Conservation (phyloP, 164 flowering plant species). For the Hamamelis virginiana region DNA sequence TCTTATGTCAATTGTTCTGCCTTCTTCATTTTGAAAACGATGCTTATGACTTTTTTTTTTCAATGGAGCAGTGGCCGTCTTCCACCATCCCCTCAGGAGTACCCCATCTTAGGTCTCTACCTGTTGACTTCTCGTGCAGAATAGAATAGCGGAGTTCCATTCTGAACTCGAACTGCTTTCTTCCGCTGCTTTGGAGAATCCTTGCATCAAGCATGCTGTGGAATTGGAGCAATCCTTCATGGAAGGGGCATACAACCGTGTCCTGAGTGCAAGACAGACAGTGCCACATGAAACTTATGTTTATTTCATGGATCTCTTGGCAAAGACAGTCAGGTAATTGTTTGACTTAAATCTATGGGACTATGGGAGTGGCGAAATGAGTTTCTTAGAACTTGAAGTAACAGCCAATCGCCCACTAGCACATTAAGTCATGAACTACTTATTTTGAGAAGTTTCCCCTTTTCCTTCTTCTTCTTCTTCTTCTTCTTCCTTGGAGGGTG, state of each 20-base stretch:
- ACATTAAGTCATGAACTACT: too few species aligned
- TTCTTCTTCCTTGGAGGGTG: too few species aligned
- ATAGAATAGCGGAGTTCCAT: slow-evolving; percentile 90
- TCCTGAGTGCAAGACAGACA: slow-evolving; percentile 70
- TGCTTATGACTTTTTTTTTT: slow-evolving; percentile 5
- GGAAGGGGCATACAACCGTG: slow-evolving; percentile 96
- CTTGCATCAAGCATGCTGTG: slow-evolving; percentile 88
- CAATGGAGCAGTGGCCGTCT: slow-evolving; percentile 61
- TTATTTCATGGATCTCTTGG: slow-evolving; percentile 80
- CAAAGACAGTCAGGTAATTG: slow-evolving; percentile 78
- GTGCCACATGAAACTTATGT: slow-evolving; percentile 80
- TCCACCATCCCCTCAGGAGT: slow-evolving; percentile 74
- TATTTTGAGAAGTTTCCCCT: too few species aligned
- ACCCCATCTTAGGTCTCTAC: slow-evolving; percentile 81
- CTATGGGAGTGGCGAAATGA: too few species aligned
- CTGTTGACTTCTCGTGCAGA: slow-evolving; percentile 90
- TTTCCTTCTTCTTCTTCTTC: too few species aligned
- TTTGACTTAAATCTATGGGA: neutral
- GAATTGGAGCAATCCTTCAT: slow-evolving; percentile 92
- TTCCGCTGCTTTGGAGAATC: slow-evolving; percentile 68
- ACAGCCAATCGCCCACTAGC: too few species aligned
- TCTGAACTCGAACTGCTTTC: slow-evolving; percentile 86
- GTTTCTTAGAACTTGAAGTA: too few species aligned
- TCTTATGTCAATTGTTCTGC: neutral
- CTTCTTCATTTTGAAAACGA: neutral